Base-by-base conservation (phyloP, 2,329 filamentous ascomycete genomes). In the Diaporthe destruens region DNA sequence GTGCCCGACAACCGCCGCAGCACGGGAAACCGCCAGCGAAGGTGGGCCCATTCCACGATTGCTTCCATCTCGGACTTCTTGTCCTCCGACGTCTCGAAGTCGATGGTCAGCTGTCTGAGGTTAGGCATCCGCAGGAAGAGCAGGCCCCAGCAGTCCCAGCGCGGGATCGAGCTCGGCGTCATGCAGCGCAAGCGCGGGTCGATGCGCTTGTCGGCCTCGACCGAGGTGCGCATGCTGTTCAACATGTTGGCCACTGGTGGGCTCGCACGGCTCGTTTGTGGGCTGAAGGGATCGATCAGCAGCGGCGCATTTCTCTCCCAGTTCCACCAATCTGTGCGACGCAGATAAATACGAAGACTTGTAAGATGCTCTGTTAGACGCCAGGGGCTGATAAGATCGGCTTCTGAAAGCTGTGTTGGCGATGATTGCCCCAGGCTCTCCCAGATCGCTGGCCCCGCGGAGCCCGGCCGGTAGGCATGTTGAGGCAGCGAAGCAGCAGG, bases 71-170 rank as follows among this genome's bases (percentile, higher is more conserved):
- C 72, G 5, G 8, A n/a, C 29, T 39, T 71, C 44, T 65, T 71
- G 44, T 74, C 61, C 25, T 54, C 53, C 11, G 59, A 39, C 25
- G 69, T 72, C 61, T 72, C 72, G 47, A 74, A 72, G 63, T 69
- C 72, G 25, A 74, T 74, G 36, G 54, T 69, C 29, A 72, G 55
- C n/a, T 44, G 54, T 61, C 65, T 18, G 9, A 74, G 69, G 14
- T 18, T 34, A 34, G 47, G 34, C 61, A 74, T 56, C 36, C 49
- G 69, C 47, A 65, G 23, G 34, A 74, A 74, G 12, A 70, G 42
- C n/a, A 72, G 12, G 14, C 47, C 72, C 72, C 72, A 74, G 39
- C 29, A 32, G 25, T 2, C 14, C 54, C 53, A 69, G 5, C 20
- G 39, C 54, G 23, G 39, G 20, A 69, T 6, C 23, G 16, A 47